Evolutionary conservation across 1,284 basidiomycete genomes (phyloP), one percentile per base, ranked within the genome.

Genomic region (Tilletiaria anomala): DNA sequence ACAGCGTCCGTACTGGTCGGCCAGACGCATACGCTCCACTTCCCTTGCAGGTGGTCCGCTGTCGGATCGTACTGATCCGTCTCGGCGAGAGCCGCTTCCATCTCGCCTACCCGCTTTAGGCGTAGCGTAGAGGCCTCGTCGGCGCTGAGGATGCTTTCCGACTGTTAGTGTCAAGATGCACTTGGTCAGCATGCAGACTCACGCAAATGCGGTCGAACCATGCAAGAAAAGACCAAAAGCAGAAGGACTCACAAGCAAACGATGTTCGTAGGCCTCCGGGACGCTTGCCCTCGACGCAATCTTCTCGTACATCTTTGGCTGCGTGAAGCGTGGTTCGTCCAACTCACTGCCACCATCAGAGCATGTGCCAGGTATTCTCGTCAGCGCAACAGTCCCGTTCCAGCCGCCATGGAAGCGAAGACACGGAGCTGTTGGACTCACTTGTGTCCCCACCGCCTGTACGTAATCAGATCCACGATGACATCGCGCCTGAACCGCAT

Each of bases 311-410:
- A 88, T 88, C 17, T 12, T 6, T 31, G 39, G 43, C 38, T 36
- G 38, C 4, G 38, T 45, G 16, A 45, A 35, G n/a, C 24, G 19
- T 4, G 39, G 38, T 32, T 88, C 76, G 60, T 91, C 86, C 23
- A 89, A 75, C 68, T 89, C 85, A 60, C 88, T 85, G 57, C 89
- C 86, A 5, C 84, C 86, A 8, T 21, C n/a, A n/a, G n/a, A n/a
- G n/a, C n/a, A n/a, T n/a, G n/a, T n/a, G n/a, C n/a, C n/a, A n/a
- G n/a, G n/a, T n/a, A n/a, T n/a, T n/a, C n/a, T n/a, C n/a, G n/a
- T n/a, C n/a, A n/a, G n/a, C n/a, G n/a, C n/a, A n/a, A n/a, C n/a
- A n/a, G n/a, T n/a, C n/a, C n/a, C n/a, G n/a, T n/a, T n/a, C n/a
- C n/a, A n/a, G n/a, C n/a, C n/a, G n/a, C n/a, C n/a, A n/a, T n/a